Conservation (phyloP, 768 basidiomycete species). For the Tylopilus subfusipes region DNA sequence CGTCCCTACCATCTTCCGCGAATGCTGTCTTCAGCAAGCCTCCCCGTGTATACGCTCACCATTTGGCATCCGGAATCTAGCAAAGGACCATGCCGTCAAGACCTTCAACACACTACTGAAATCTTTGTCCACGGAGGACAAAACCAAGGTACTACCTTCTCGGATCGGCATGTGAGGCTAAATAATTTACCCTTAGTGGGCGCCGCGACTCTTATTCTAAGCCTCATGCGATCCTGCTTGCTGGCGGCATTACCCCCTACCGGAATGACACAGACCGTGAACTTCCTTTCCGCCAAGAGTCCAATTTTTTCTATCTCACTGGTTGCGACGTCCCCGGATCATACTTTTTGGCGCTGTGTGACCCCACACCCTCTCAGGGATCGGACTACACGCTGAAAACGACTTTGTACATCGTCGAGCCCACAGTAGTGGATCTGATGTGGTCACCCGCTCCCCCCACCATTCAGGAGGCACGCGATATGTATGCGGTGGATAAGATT, state of each 20-base stretch:
- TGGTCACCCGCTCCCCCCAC: slow-evolving; percentile 87
- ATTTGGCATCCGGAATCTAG: slow-evolving; percentile 28
- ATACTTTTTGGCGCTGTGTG: slow-evolving; percentile 58
- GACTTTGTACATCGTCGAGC: slow-evolving; percentile 77
- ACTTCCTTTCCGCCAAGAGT: slow-evolving; percentile 68
- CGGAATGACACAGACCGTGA: slow-evolving; percentile 87
- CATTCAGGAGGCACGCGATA: slow-evolving; percentile 48
- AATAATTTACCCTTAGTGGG: not conserved
- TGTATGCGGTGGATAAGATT: slow-evolving; percentile 60
- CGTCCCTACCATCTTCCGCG: not conserved
- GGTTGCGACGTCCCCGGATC: slow-evolving; percentile 76
- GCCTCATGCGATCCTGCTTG: slow-evolving; percentile 69
- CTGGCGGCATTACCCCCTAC: slow-evolving; percentile 59
- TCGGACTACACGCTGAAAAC: slow-evolving; percentile 38
- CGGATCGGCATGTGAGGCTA: not conserved
- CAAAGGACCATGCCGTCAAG: slow-evolving; percentile 49
- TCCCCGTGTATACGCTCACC: not conserved
- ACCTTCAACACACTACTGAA: slow-evolving; percentile 50
- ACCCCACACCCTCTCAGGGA: slow-evolving; percentile 39
- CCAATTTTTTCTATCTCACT: slow-evolving; percentile 86
- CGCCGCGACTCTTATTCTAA: slow-evolving; percentile 23
- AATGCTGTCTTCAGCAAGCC: not conserved
- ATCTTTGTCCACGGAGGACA: slow-evolving; percentile 47
- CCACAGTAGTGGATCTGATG: slow-evolving; percentile 70
- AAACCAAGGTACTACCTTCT: slow-evolving; percentile 44